Evolutionary conservation across 2,329 filamentous ascomycete genomes (phyloP), one percentile per base, ranked within the genome.

Genomic region (Diatrype stigma): DNA sequence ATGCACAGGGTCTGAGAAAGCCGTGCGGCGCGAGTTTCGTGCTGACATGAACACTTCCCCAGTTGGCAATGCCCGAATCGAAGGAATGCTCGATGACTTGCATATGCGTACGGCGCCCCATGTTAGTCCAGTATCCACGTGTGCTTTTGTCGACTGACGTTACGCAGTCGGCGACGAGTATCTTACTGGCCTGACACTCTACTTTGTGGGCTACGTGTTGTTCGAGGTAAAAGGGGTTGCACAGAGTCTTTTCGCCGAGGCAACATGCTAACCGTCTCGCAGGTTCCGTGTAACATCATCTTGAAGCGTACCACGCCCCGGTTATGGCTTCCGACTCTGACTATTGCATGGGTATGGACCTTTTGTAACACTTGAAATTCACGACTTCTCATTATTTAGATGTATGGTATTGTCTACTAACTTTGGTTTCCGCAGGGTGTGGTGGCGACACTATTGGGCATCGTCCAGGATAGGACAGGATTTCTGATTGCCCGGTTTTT

Each of bases 101-200:
- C 48, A 75, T 44, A 82, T 82, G 69, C 76, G 82, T 74, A 73
- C 65, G 42, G 65, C 67, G 58, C 70, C 1, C 64, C 57, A n/a
- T n/a, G n/a, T 22, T 7, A 19, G 17, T 10, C 23, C 17, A 11
- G 14, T 10, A 14, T 10, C 0, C 55, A 47, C 11, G 63, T 68
- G 48, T 68, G 4, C 19, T 56, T 0, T 50, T 47, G 22, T 51
- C 46, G 34, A 55, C 22, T 12, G 34, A 16, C 12, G 34, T 14
- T 19, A 17, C 12, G 19, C 40, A 77, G 77, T 77, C 23, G 81
- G 79, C 1, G 79, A 85, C 44, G 75, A 86, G 57, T 88, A 89
- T 51, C 71, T 87, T 1, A 84, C 80, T 0, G 82, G 82, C 1
- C 62, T 88, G 38, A 87, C 84, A 0, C 64, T 88, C 0, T 89